Percentiles rank a stretch among this genome's conserved stretches.
phyloP scores from a whole-genome alignment of 2,329 filamentous ascomycete species.

The Claviceps pusilla region DNA sequence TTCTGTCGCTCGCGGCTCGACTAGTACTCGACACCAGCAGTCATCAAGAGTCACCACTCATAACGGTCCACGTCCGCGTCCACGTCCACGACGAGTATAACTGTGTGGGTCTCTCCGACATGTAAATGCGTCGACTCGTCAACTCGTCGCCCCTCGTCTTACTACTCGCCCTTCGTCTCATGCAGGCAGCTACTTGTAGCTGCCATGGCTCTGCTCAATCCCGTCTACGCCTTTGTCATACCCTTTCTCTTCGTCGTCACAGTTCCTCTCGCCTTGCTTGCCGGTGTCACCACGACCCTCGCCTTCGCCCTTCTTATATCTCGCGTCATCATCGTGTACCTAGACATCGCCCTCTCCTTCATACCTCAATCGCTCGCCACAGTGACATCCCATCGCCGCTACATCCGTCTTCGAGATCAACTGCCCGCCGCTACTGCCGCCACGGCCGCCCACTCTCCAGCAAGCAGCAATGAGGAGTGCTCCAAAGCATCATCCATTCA shows the following conservation, averaged over 20 bases:
- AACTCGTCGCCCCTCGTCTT: background rate
- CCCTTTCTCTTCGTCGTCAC: slow-evolving; percentile 49
- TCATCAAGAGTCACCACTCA: too few relatives aligned
- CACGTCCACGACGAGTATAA: background rate
- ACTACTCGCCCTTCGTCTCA: background rate
- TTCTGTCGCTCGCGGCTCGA: too few relatives aligned
- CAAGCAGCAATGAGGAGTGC: slow-evolving; percentile 9
- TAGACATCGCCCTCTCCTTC: slow-evolving; percentile 45
- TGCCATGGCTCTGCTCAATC: slow-evolving; percentile 38
- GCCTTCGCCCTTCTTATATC: slow-evolving; percentile 47
- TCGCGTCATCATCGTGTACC: slow-evolving; percentile 45
- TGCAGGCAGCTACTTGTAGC: background rate
- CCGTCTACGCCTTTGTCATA: slow-evolving; percentile 40
- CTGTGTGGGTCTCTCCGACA: background rate
- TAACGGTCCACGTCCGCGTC: background rate
- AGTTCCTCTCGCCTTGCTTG: slow-evolving; percentile 47
- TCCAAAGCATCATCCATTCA: slow-evolving; percentile 3
- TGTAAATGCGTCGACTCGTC: background rate
- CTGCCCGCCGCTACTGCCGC: slow-evolving; percentile 5
- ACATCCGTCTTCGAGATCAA: background rate
- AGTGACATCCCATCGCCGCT: slow-evolving; percentile 18
- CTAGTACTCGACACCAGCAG: too few relatives aligned
- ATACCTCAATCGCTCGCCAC: slow-evolving; percentile 39
- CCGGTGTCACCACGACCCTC: slow-evolving; percentile 46
- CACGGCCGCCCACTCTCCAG: slow-evolving; percentile 8